phyloP scores from a whole-genome alignment of 1,284 basidiomycete species.

The Caloboletus inedulis region DNA sequence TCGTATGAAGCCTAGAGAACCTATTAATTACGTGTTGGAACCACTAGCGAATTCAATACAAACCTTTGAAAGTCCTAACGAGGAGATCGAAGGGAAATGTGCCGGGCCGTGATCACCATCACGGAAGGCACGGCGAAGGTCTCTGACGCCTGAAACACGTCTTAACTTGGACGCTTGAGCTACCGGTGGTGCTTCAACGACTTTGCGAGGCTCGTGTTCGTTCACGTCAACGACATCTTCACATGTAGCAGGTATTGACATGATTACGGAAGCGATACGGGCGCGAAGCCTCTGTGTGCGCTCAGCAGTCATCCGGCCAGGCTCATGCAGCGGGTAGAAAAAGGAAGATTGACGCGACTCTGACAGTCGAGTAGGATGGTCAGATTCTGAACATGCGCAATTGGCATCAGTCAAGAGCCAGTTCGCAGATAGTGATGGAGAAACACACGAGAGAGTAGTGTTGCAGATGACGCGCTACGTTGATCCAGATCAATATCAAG shows the following conservation, averaged over 20 bases:
- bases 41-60: constrained; percentile 3
- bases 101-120: constrained; percentile 6
- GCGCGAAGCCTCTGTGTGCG: constrained; percentile 26
- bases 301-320: constrained; percentile 25
- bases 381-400: constrained; percentile 9
- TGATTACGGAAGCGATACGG: constrained; percentile 28
- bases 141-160: constrained; percentile 24
- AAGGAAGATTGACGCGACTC: constrained; percentile 10
- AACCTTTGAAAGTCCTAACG: constrained; percentile 22
- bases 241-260: constrained; percentile 28
- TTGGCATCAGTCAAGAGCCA: constrained; percentile 5
- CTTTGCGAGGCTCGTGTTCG: constrained; percentile 1
- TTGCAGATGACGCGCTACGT: constrained; percentile 22
- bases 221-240: constrained; percentile 19
- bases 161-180: constrained; percentile 17
- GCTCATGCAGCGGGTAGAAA: constrained; percentile 21
- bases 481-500: constrained; percentile 21
- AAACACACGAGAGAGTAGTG: constrained; percentile 20
- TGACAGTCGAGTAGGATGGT: neutral
- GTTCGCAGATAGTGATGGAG: constrained; percentile 1
- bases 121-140: constrained; percentile 28
- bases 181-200: neutral
- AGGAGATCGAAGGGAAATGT: constrained; percentile 7
- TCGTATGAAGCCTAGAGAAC: constrained; percentile 21
- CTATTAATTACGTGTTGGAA: constrained; percentile 1